Base-by-base conservation (phyloP, 768 basidiomycete species). In the Tulasnella sp. region DNA sequence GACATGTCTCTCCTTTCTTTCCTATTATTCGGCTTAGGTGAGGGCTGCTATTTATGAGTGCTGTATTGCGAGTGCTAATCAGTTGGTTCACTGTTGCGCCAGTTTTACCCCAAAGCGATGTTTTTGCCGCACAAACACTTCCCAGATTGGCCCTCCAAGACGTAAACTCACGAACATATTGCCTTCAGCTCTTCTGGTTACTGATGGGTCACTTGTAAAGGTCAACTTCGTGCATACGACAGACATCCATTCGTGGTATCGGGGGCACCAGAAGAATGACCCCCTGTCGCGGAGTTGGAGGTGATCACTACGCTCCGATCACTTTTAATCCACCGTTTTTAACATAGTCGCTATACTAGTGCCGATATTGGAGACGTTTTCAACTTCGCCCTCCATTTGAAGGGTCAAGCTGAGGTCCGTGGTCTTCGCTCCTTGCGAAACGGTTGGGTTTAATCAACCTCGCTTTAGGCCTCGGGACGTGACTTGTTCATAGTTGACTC, bases 171-270 rank as follows among this genome's bases (percentile, higher is more conserved):
- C n/a, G n/a, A n/a, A n/a, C n/a, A n/a, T n/a, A n/a, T n/a, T n/a
- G n/a, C n/a, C 6, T 43, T 6, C 17, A 6, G 6, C 41, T 19
- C 27, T n/a, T n/a, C 6, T 43, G 6, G n/a, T 17, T 17, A 43
- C 6, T 9, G 6, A 43, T n/a, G 9, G 17, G 27, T 25, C n/a
- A 6, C 27, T 43, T 11, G 25, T 14, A 29, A 19, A 54, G 52
- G 37, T 54, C 21, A 54, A 54, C 39, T 39, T 54, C 37, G 27
- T 54, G 4, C 52, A 54, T 40, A 54, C 52, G 14, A 40, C 52
- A 21, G 52, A 54, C 37, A 54, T 54, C 11, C 52, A 54, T 25
- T 54, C 52, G 29, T 54, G 52, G 52, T 54, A 54, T 29, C 52
- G 39, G 3, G 52, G 52, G n/a, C 52, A 54, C 37, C 37, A 27